These are phyloP conservation scores for Monosporascus sp. DNA, from an alignment of 2,329 filamentous ascomycete genomes.

Conservation along the genomic window DNA sequence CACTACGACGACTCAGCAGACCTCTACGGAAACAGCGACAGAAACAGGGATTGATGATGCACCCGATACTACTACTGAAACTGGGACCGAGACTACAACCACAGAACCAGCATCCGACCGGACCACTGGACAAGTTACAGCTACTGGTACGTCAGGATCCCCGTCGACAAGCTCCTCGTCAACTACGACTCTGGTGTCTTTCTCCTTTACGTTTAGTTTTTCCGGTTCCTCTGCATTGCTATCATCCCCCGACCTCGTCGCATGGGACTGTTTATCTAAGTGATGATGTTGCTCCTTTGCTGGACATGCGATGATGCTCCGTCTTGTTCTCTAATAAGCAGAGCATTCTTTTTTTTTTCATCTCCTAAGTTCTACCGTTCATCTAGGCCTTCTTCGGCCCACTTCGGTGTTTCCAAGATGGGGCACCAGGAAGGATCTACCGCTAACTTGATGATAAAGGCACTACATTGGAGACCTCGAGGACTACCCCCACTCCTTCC, in stretches of 20 bases:
- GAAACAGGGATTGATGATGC: not conserved
- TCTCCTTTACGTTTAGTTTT: conserved; percentile 7
- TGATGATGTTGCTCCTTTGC: too few species aligned
- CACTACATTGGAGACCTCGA: not conserved
- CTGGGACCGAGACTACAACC: not conserved
- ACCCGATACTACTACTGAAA: not conserved
- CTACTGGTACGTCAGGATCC: not conserved
- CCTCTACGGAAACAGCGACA: not conserved
- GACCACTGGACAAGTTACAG: not conserved
- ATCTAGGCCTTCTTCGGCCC: too few species aligned
- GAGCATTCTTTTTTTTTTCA: too few species aligned
- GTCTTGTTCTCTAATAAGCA: too few species aligned
- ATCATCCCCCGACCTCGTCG: conserved; percentile 2
- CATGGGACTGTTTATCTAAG: not conserved
- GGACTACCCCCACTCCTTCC: not conserved
- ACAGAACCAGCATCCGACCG: not conserved
- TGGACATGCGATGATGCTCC: too few species aligned
- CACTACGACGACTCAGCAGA: not conserved
- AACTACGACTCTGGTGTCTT: conserved; percentile 3
- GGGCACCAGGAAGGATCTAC: too few species aligned
- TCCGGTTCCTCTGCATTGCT: conserved; percentile 7
- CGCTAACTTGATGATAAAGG: not conserved
- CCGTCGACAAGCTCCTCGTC: not conserved
- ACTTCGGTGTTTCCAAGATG: too few species aligned
- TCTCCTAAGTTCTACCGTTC: too few species aligned